Percentiles rank a stretch among this genome's conserved stretches.
phyloP scores from a whole-genome alignment of 208 protist genomes.

The Wallacemonas sp. region DNA sequence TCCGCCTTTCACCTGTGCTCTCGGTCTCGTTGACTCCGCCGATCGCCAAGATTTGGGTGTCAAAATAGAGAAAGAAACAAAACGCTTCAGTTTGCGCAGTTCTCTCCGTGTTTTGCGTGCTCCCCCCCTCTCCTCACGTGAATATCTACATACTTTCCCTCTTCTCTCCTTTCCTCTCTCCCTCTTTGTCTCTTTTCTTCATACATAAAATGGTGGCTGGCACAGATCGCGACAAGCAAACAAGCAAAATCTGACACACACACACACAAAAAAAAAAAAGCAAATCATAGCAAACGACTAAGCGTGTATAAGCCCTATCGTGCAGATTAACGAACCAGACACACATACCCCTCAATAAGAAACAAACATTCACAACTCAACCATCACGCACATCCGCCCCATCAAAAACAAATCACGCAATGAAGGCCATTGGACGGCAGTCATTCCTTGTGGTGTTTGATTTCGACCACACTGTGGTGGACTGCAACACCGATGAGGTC shows the following conservation, averaged over 20 bases:
- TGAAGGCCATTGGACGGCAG: conserved; percentile 62
- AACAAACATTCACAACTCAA: no score
- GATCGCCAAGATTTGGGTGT: no score
- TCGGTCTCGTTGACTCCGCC: no score
- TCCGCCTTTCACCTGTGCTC: no score
- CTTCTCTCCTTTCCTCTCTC: background rate
- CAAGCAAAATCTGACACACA: background rate
- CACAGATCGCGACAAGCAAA: background rate
- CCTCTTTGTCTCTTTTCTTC: background rate
- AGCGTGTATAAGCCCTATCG: no score
- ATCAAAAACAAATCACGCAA: background rate
- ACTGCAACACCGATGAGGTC: conserved; percentile 87
- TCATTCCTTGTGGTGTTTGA: conserved; percentile 91
- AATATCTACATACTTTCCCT: background rate
- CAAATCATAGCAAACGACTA: no score
- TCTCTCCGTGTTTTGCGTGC: no score
- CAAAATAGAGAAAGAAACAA: no score
- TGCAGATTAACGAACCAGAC: no score
- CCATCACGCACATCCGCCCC: background rate
- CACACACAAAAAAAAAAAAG: background rate
- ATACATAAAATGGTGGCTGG: no score
- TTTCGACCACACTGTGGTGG: conserved; percentile 88
- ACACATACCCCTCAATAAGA: no score
- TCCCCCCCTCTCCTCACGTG: background rate
- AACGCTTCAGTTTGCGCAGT: no score